A percentile compares a stretch with the other conserved stretches of the same genome.
Evolutionary conservation across 306 rosid species (phyloP).

Genomic region (Lathyrus aphaca): DNA sequence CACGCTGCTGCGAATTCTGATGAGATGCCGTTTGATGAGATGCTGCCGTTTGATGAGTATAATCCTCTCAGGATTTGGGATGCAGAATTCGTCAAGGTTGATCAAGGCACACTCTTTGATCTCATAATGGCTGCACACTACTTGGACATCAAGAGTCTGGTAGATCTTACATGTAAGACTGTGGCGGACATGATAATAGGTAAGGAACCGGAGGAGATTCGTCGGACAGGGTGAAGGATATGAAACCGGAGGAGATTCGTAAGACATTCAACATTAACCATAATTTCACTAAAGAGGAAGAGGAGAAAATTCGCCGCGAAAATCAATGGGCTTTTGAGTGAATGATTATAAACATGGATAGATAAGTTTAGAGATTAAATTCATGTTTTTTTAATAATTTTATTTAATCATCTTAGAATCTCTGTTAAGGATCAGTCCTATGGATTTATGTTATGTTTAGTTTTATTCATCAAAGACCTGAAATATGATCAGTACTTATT

Average conservation of each 20-base stretch:
- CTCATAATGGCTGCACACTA: background rate
- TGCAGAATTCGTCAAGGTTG: background rate
- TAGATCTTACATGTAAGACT: conserved; percentile 73
- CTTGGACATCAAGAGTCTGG: conserved; percentile 9
- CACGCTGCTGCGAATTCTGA: too few species aligned
- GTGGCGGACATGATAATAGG: too few species aligned
- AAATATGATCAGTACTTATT: too few species aligned
- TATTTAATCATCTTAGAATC: too few species aligned
- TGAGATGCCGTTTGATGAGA: background rate
- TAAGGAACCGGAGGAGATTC: conserved; percentile 46
- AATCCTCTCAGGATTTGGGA: background rate
- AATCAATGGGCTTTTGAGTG: conserved; percentile 59
- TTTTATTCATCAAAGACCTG: too few species aligned
- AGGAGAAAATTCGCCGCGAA: conserved; percentile 74
- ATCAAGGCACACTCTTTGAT: background rate
- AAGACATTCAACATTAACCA: conserved; percentile 70
- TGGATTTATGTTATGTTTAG: too few species aligned
- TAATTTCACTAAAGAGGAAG: conserved; percentile 73
- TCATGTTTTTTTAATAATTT: too few species aligned
- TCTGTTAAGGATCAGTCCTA: too few species aligned
- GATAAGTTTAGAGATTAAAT: too few species aligned
- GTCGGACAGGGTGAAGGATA: too few species aligned
- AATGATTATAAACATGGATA: too few species aligned
- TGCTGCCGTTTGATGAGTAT: background rate
- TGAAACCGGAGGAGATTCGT: conserved; percentile 57